Evolutionary conservation across 495 filamentous ascomycete genomes (phyloP), one percentile per base, ranked within the genome.

Genomic region (Penicillium odoratum): DNA sequence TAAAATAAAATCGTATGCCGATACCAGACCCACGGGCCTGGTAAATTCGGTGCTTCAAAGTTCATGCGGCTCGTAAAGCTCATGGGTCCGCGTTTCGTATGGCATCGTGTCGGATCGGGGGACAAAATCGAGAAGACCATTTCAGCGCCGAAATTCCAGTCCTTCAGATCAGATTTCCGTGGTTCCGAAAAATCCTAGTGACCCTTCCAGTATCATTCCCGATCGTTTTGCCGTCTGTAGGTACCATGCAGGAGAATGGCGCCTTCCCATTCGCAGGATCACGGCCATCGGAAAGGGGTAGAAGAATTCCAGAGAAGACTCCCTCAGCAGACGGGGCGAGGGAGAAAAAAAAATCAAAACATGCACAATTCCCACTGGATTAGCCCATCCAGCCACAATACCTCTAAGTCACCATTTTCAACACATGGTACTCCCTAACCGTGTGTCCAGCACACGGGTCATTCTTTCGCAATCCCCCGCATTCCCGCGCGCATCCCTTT

Each of bases 11-110:
- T 69, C 67, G 54, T 66, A 69, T 57, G 56, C 54, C 57, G 54
- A 67, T 56, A 55, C 49, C 51, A 50, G 49, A 62, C 52, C 53
- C 31, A 28, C 21, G 21, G 45, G 36, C 38, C 56, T 58, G 51
- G 49, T 44, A 21, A 44, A 61, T 42, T 69, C 56, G 57, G 57
- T 38, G 58, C 13, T 51, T 51, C 58, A 44, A 61, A 69, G 70
- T 55, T 70, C 71, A 58, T 75, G 62, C 62, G 65, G 67, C 64
- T 70, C 70, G 59, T 77, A 69, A 72, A 63, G 58, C 64, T 72
- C 66, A 65, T 72, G 62, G 65, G 60, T 69, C 59, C 66, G 67
- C 63, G 66, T 72, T 69, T 67, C 64, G 63, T 71, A 61, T 71
- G 56, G 61, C 59, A 52, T 71, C 62, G 57, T 69, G 59, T 48